These are phyloP conservation scores for Hydnum rufescens DNA, from an alignment of 768 basidiomycete species.

Conservation along the genomic window DNA sequence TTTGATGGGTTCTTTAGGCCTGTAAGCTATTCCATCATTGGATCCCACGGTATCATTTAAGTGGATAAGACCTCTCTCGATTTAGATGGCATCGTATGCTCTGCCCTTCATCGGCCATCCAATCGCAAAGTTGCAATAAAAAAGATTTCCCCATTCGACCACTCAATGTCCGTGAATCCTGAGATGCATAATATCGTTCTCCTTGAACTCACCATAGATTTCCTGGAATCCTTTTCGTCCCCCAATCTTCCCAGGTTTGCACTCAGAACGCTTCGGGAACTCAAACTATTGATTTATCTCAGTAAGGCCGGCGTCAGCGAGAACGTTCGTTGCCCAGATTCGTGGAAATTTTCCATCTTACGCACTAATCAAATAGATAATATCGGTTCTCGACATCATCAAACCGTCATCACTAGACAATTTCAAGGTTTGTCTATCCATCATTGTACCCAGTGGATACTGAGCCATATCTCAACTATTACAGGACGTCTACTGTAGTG, in stretches of 20 bases:
- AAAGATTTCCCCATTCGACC: conserved; percentile 87
- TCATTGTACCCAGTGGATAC: not conserved
- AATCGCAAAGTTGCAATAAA: conserved; percentile 87
- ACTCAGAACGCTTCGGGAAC: conserved; percentile 62
- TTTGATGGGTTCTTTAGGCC: not conserved
- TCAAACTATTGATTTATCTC: conserved; percentile 78
- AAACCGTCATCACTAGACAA: conserved; percentile 51
- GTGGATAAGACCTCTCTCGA: too few species aligned
- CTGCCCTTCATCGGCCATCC: conserved; percentile 58
- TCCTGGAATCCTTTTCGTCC: not conserved
- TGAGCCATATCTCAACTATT: not conserved
- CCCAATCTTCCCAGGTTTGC: not conserved
- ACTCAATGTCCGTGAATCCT: conserved; percentile 72
- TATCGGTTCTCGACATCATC: conserved; percentile 87
- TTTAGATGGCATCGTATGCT: conserved; percentile 77
- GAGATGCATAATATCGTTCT: too few species aligned
- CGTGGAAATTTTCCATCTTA: not conserved
- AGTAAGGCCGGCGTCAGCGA: conserved; percentile 79
- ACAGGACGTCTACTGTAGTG: not conserved
- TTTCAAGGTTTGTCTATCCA: conserved; percentile 35
- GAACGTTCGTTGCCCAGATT: conserved; percentile 32
- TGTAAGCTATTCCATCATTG: too few species aligned
- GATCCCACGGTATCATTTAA: too few species aligned
- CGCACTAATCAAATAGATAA: conserved; percentile 40
- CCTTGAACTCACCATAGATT: not conserved